phyloP scores from a whole-genome alignment of 2,329 filamentous ascomycete species.

The Thielaviopsis populi region DNA sequence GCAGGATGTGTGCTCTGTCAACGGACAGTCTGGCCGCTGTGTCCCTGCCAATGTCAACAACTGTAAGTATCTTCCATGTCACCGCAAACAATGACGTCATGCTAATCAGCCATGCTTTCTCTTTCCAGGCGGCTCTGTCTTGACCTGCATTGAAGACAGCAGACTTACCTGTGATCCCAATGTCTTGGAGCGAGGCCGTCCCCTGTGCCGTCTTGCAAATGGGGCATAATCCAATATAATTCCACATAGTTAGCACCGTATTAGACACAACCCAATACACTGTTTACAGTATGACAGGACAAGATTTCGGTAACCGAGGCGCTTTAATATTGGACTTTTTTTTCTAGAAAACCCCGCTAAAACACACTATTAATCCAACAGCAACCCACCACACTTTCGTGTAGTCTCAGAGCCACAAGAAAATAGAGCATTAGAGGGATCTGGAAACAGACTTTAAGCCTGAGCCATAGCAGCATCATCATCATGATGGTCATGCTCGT shows the following conservation, averaged over 20 bases:
- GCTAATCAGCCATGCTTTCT: neutral
- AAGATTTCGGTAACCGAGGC: neutral
- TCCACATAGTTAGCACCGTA: neutral
- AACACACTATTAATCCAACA: neutral
- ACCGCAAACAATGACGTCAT: neutral
- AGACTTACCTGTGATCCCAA: conserved; percentile 22
- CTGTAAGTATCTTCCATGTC: conserved; percentile 21
- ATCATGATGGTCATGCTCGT: neutral
- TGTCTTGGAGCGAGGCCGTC: conserved; percentile 21
- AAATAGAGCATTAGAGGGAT: neutral
- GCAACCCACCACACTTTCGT: neutral
- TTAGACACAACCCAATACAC: neutral
- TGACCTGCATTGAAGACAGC: conserved; percentile 23
- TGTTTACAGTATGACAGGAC: too few relatives aligned
- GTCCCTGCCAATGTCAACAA: conserved; percentile 24
- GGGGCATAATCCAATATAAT: conserved; percentile 5
- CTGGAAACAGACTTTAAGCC: neutral
- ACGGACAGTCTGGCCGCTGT: conserved; percentile 24
- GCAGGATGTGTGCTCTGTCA: conserved; percentile 26
- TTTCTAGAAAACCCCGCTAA: neutral
- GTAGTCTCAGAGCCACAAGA: neutral
- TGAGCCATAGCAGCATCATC: neutral
- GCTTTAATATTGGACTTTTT: neutral
- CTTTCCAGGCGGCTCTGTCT: conserved; percentile 18
- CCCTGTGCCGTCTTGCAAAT: conserved; percentile 21